Conservation (phyloP, 208 protist species). For the Crithidia thermophila region DNA sequence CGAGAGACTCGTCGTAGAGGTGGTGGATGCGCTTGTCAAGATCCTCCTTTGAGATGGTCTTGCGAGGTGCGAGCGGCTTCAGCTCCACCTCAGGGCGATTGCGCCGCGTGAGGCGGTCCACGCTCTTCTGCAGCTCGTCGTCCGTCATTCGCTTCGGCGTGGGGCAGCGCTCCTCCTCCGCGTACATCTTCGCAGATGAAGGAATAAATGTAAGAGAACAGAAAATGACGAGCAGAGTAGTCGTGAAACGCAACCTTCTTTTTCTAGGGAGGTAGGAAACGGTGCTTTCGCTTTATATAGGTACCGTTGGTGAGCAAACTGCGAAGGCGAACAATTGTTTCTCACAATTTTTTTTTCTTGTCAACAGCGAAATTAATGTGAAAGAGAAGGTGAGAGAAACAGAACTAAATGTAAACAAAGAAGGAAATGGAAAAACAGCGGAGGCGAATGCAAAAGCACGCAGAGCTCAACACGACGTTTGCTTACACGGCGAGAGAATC, state of each 20-base stretch:
- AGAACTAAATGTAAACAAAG: no score
- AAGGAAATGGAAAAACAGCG: no score
- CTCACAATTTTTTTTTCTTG: no score
- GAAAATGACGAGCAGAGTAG: neutral
- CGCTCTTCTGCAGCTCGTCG: constrained; percentile 74
- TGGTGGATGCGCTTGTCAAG: constrained; percentile 68
- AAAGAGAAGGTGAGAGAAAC: neutral
- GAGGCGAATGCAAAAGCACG: no score
- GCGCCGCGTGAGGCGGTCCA: constrained; percentile 63
- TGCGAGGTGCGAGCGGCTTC: constrained; percentile 43
- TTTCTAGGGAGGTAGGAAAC: no score
- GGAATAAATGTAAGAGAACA: neutral
- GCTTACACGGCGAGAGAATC: neutral
- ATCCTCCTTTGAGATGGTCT: constrained; percentile 53
- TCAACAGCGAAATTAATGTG: neutral
- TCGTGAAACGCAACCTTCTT: no score
- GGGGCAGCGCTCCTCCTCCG: constrained; percentile 13
- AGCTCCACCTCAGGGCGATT: constrained; percentile 34
- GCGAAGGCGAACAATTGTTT: no score
- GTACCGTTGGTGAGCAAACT: no score
- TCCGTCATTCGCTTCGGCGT: constrained; percentile 41
- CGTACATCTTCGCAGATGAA: constrained; percentile 12
- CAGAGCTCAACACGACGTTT: no score
- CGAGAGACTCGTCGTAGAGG: constrained; percentile 86
- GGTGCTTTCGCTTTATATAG: no score